Percentiles rank a stretch among this genome's conserved stretches.
These are phyloP conservation scores for Amylostereum areolatum DNA, from an alignment of 1,284 basidiomycete genomes.

Conservation along the genomic window DNA sequence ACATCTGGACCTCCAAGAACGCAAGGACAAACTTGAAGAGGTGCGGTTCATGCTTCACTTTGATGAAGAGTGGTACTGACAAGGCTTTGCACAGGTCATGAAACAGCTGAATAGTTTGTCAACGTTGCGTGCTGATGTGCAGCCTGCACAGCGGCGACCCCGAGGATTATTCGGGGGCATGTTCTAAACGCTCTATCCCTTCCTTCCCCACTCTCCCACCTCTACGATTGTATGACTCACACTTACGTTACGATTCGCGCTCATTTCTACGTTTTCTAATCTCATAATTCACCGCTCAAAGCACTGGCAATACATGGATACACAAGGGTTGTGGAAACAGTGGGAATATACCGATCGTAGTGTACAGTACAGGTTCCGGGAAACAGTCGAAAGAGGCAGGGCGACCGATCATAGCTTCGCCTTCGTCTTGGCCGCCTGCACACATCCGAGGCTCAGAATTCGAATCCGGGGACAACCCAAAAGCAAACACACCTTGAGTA, in stretches of 20 bases:
- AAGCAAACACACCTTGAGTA: constrained; percentile 61
- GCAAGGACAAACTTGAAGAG: constrained; percentile 97
- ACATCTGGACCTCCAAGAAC: constrained; percentile 94
- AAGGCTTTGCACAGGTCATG: constrained; percentile 59
- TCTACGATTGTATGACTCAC: not conserved
- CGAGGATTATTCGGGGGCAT: constrained; percentile 70
- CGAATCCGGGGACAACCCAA: not conserved
- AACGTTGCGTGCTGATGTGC: constrained; percentile 72
- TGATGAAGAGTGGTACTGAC: not conserved
- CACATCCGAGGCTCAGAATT: not conserved
- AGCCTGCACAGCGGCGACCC: constrained; percentile 60
- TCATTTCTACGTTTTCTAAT: not conserved
- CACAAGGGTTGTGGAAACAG: too few relatives aligned
- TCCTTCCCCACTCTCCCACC: not conserved
- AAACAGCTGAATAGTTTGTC: constrained; percentile 84
- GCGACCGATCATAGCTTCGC: constrained; percentile 26
- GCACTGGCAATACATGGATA: not conserved
- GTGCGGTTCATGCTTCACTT: constrained; percentile 32
- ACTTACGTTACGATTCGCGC: not conserved
- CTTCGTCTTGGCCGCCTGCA: constrained; percentile 30
- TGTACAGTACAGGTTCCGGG: too few relatives aligned
- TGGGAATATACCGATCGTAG: too few relatives aligned
- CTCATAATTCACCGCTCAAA: not conserved
- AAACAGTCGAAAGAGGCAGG: not conserved
- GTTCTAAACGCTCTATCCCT: constrained; percentile 33